Base-by-base conservation (phyloP, 2,329 filamentous ascomycete species). In the Trichophyton equinum region DNA sequence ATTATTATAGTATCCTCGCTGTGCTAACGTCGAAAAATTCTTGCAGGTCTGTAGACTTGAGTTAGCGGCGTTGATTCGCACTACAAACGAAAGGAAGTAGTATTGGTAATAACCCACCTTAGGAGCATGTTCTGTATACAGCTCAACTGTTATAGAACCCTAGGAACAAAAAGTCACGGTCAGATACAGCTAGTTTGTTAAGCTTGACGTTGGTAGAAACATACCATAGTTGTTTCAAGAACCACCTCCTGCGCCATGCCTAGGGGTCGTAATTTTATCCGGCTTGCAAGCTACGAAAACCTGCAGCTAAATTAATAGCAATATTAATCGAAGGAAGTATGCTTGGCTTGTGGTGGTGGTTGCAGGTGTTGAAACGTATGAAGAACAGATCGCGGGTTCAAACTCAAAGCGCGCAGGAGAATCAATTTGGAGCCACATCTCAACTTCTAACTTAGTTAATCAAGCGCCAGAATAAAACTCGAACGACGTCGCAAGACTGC, bases 211-310 rank as follows among this genome's bases (percentile, higher is more conserved):
- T 58, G 47, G 36, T 40, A 22, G 30, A 57, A 22, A 61, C 44
- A 42, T 79, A 89, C 91, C 86, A 96, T 89, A 60, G 87, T 86
- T 62, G 92, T 96, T 67, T 95, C 88, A 58, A 96, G 82, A 8
- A 85, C 78, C 62, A 96, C 83, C 68, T 89, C 85, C 62, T 87
- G 91, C 30, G 88, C 79, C 89, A 94, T 92, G 27, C 8, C 53
- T 44, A 18, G 36, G 4, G 11, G 3, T 30, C 33, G 15, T 18
- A n/a, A 30, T 57, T 44, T 44, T 44, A 20, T 8, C n/a, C 8
- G 1, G 40, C n/a, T 44, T 8, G 15, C 40, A n/a, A 18, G 40
- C 6, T 7, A 44, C 18, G 3, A 44, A 44, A 30, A 18, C 15
- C 22, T 18, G 27, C 30, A 33, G 51, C 13, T 38, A 13, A 13